Evolutionary conservation across 108 stramenopile genomes (phyloP), one percentile per base, ranked within the genome.

Genomic region (Cyclotella baltica): DNA sequence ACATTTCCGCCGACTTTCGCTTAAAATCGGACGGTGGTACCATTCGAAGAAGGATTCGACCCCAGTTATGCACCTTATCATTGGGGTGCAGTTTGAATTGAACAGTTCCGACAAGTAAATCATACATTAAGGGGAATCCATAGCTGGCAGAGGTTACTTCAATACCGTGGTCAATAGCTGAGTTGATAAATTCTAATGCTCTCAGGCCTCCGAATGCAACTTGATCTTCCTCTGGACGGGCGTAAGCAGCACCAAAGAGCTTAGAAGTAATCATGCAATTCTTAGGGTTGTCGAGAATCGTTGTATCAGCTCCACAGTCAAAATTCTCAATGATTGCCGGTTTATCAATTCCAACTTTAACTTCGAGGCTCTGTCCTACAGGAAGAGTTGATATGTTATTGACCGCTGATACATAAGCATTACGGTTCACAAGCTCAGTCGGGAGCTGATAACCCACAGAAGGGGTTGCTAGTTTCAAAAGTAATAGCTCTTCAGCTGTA

Each of bases 111-210:
- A 94, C 97, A 66, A 98, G 77, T 59, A 98, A 66, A 67, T 98
- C 97, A 80, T 98, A 99, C 77, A 98, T 80, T 48, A 99, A 87
- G 9, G 96, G 97, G 68, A 99, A 99, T 22, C 99, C 99, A 56
- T 97, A 94, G 68, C 90, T 86, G 29, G 90, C 80, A 3, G 96
- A 96, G 18, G 93, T 85, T 56, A 99, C 74, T 77, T 95, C 94
- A 13, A 98, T 83, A 27, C 96, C 97, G 40, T 90, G 81, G 29
- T 90, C 86, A 18, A 98, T 48, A 29, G 94, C 93, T 34, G 80
- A 65, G 67, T 97, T 96, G 55, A 99, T 88, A 57, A 93, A 93
- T 69, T 86, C 86, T 15, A 99, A 78, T 30, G 96, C 97, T 43
- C 87, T 73, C 19, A 90, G 67, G 15, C 98, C 98, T 30, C 94